Evolutionary conservation across 1,284 basidiomycete species (phyloP).

Genomic region (Puccinia brachypodii): DNA sequence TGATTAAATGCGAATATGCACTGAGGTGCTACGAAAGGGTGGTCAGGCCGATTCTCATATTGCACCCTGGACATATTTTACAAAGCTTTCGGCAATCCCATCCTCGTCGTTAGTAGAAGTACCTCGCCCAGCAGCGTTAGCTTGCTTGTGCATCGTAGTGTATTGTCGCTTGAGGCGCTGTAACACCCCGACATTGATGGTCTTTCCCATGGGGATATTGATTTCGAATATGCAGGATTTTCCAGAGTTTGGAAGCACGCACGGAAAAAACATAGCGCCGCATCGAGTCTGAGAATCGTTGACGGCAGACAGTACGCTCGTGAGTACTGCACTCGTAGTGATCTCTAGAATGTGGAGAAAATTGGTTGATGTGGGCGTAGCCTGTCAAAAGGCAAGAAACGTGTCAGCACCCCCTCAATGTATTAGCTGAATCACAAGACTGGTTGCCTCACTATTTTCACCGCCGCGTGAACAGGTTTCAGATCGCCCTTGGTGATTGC

Average conservation of each 20-base stretch:
- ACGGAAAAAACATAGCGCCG: conserved; percentile 30
- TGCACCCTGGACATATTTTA: conserved; percentile 42
- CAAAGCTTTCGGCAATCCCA: conserved; percentile 37
- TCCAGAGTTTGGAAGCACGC: conserved; percentile 22
- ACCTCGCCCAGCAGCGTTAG: conserved; percentile 35
- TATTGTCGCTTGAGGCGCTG: conserved; percentile 43
- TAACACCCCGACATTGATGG: conserved; percentile 29
- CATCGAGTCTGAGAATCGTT: conserved; percentile 23
- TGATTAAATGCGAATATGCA: no score
- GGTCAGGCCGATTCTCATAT: background rate
- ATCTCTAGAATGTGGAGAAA: conserved; percentile 40
- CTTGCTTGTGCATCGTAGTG: conserved; percentile 45
- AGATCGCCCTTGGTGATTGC: conserved; percentile 34
- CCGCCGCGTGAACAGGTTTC: conserved; percentile 42
- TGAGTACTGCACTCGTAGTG: conserved; percentile 25
- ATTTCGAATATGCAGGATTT: conserved; percentile 22
- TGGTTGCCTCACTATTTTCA: conserved; percentile 22
- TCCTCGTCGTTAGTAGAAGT: conserved; percentile 12
- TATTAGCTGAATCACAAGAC: background rate
- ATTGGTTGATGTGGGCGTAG: conserved; percentile 44
- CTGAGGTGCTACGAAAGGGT: no score
- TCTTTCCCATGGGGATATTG: conserved; percentile 42
- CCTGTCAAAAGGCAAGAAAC: background rate
- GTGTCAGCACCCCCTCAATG: background rate
- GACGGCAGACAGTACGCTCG: conserved; percentile 18